These are phyloP conservation scores for Fusarium anguioides DNA, from an alignment of 2,329 filamentous ascomycete genomes.

Conservation along the genomic window DNA sequence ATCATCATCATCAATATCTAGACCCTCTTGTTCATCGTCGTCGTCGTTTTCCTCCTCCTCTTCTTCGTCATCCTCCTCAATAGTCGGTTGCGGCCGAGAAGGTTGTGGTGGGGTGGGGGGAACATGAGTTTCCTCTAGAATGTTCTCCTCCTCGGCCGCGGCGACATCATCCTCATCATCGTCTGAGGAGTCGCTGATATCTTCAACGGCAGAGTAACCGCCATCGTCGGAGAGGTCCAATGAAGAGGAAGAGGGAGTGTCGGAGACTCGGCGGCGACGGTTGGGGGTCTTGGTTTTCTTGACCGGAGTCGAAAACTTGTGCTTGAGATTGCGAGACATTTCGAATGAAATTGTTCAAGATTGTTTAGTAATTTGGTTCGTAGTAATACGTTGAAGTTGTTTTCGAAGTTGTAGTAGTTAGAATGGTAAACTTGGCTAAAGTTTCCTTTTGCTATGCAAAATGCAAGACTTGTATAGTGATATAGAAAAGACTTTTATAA, in stretches of 20 bases:
- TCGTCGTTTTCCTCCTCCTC: conserved; percentile 55
- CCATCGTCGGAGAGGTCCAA: conserved; percentile 74
- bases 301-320: conserved; percentile 58
- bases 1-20: conserved; percentile 57
- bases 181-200: conserved; percentile 80
- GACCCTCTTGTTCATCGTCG: conserved; percentile 54
- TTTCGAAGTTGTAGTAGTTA: background rate
- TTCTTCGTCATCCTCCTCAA: conserved; percentile 52
- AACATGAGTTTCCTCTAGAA: conserved; percentile 62
- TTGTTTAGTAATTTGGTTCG: background rate
- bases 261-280: conserved; percentile 60
- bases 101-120: conserved; percentile 54
- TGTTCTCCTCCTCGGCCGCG: conserved; percentile 81
- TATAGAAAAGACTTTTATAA: background rate
- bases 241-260: conserved; percentile 64
- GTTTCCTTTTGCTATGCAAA: background rate
- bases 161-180: conserved; percentile 83
- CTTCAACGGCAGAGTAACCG: conserved; percentile 80
- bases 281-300: conserved; percentile 58
- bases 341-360: conserved; percentile 11
- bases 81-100: conserved; percentile 61
- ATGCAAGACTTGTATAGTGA: background rate
- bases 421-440: conserved; percentile 1
- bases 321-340: conserved; percentile 67
- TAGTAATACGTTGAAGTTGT: background rate